Evolutionary conservation across 2,329 filamentous ascomycete species (phyloP).

Genomic region (Ophiostoma quercus): DNA sequence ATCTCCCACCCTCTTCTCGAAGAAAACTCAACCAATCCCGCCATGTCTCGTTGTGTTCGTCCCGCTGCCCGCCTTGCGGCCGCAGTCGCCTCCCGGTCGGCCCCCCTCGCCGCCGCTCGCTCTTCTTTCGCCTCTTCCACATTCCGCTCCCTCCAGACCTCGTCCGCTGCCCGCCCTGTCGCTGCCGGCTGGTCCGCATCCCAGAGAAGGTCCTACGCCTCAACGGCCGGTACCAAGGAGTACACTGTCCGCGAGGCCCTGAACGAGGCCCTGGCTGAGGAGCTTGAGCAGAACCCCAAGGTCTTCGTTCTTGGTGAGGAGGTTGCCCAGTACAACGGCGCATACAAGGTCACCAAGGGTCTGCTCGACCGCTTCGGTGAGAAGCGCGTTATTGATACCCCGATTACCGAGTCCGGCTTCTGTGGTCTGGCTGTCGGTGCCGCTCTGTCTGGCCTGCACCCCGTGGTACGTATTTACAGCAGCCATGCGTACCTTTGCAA

Average conservation of each 20-base stretch:
- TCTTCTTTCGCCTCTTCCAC: constrained; percentile 22
- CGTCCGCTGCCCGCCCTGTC: constrained; percentile 31
- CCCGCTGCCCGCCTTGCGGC: constrained; percentile 42
- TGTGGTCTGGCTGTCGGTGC: constrained; percentile 88
- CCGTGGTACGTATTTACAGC: constrained; percentile 63
- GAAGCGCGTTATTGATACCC: constrained; percentile 94
- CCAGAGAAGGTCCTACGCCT: constrained; percentile 54
- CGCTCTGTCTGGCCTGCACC: constrained; percentile 88
- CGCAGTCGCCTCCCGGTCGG: constrained; percentile 32
- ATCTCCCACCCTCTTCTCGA: neutral
- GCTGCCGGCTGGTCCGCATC: constrained; percentile 18
- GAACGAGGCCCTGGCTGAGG: constrained; percentile 96
- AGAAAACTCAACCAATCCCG: neutral
- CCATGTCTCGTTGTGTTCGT: constrained; percentile 45
- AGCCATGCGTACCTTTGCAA: neutral
- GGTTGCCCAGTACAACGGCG: constrained; percentile 99
- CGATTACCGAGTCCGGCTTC: constrained; percentile 97
- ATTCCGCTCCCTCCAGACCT: constrained; percentile 30
- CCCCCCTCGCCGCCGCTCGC: constrained; percentile 28
- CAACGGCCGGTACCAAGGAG: constrained; percentile 66
- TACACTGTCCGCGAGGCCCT: constrained; percentile 95
- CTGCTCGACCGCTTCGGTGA: constrained; percentile 95
- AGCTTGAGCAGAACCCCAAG: constrained; percentile 90
- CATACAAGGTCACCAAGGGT: constrained; percentile 99
- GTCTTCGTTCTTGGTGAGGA: constrained; percentile 96